These are phyloP conservation scores for Globisporangium paddicum DNA, from an alignment of 352 stramenopile genomes.

Conservation along the genomic window DNA sequence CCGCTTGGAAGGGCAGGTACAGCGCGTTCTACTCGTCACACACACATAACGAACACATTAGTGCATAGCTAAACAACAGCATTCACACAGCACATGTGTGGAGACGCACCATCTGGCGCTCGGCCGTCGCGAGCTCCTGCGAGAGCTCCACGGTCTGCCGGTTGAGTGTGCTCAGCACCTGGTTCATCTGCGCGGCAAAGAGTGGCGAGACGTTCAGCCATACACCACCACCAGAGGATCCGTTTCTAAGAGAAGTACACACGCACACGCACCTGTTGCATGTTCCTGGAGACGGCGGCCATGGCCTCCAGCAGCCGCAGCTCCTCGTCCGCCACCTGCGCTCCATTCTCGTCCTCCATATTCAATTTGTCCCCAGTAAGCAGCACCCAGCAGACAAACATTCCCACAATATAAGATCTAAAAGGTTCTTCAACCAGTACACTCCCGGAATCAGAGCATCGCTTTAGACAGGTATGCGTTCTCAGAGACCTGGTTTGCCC, in stretches of 20 bases:
- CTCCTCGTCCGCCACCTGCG: constrained; percentile 39
- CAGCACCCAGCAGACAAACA: background rate
- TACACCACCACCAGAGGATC: background rate
- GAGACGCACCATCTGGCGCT: constrained; percentile 38
- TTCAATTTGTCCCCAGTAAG: background rate
- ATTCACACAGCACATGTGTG: background rate
- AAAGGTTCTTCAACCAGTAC: constrained; percentile 9
- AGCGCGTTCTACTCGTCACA: constrained; percentile 32
- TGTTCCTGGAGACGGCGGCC: constrained; percentile 26
- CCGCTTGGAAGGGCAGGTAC: constrained; percentile 49
- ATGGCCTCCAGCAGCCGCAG: constrained; percentile 45
- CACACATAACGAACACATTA: too few species aligned
- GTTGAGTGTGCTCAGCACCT: constrained; percentile 42
- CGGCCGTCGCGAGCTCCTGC: constrained; percentile 38
- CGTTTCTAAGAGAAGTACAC: background rate
- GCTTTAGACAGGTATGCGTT: background rate
- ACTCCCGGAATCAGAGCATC: constrained; percentile 4
- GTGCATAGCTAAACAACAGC: too few species aligned
- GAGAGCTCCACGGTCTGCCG: constrained; percentile 40
- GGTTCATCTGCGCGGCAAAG: constrained; percentile 31
- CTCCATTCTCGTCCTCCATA: constrained; percentile 17
- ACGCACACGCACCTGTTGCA: constrained; percentile 31
- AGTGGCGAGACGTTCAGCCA: background rate
- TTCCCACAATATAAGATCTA: background rate
- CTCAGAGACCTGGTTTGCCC: background rate